Evolutionary conservation across 2,329 filamentous ascomycete genomes (phyloP), one percentile per base, ranked within the genome.

Genomic region (Aspergillus sp.): DNA sequence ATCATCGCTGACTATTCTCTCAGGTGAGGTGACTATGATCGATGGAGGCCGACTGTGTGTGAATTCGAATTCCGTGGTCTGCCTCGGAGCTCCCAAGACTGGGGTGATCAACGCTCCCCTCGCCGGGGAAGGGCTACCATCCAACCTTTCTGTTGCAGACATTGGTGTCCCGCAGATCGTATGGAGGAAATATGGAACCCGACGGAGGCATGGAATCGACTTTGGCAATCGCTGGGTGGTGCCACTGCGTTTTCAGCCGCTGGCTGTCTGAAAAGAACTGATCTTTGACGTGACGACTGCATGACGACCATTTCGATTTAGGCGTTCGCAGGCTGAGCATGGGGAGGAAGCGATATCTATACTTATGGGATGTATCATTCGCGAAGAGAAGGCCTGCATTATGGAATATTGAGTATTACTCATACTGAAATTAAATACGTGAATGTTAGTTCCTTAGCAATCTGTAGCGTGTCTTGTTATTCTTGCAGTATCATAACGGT

Each of bases 151-250:
- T 52, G 75, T 96, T 8, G 86, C 80, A 2, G 91, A 98, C 55
- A 80, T 95, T 43, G 89, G 91, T 1, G 74, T 95, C 10, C 79
- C 78, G 2, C 79, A 84, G 36, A 75, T 82, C 3, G 84, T 86
- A 3, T 93, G 88, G 82, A 81, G 80, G 52, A 86, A 86, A 55
- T 82, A 83, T 1, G 83, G 84, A 2, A 85, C 83, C 4, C 80
- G 82, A 53, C 75, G 86, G 31, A 76, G 86, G 13, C 79, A 84
- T 43, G 86, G 86, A 0, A 80, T 95, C 35, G 86, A 88, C 48
- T 96, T 95, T 67, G 86, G 85, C 15, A 78, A 79, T 38, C 75
- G 79, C 43, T 96, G 89, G 89, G 78, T 91, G 41, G 69, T 93
- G 10, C 77, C 80, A 47, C 74, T 91, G 60, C 56, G 61, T 30